phyloP scores from a whole-genome alignment of 257 asterid genomes.

The Mentha longifolia region DNA sequence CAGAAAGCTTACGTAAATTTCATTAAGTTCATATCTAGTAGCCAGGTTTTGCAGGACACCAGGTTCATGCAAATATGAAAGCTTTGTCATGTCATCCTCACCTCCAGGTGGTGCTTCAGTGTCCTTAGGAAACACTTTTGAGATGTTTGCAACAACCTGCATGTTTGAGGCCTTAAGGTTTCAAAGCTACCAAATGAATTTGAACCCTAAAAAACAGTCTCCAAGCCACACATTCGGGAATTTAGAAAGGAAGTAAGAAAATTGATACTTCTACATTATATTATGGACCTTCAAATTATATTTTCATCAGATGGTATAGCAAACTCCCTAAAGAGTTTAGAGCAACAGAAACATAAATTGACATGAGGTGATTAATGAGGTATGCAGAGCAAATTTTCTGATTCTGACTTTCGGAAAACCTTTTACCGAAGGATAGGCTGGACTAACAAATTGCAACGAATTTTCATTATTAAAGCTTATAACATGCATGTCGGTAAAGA shows the following conservation, averaged over 20 bases:
- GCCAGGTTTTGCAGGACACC: conserved; percentile 90
- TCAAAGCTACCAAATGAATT: conserved; percentile 1
- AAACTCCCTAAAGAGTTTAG: conserved; percentile 2
- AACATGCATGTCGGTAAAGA: conserved; percentile 20
- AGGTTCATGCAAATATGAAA: conserved; percentile 91
- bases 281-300: neutral
- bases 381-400: neutral
- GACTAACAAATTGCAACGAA: conserved; percentile 8
- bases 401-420: neutral
- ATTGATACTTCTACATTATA: neutral
- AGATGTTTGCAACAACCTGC: conserved; percentile 70
- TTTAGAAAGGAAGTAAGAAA: conserved; percentile 1
- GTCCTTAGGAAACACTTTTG: conserved; percentile 83
- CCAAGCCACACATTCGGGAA: conserved; percentile 11
- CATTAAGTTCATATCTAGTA: conserved; percentile 89
- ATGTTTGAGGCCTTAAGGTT: conserved; percentile 14
- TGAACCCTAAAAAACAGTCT: neutral
- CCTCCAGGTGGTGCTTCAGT: conserved; percentile 91
- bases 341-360: conserved; percentile 9
- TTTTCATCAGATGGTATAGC: neutral
- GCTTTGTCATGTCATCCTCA: conserved; percentile 97
- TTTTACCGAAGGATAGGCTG: neutral
- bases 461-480: conserved; percentile 12
- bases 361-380: conserved; percentile 20
- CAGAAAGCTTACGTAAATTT: conserved; percentile 70